A percentile compares a stretch with the other conserved stretches of the same genome.
These are phyloP conservation scores for Umbilicaria muhlenbergii DNA, from an alignment of 495 filamentous ascomycete genomes.

Conservation along the genomic window DNA sequence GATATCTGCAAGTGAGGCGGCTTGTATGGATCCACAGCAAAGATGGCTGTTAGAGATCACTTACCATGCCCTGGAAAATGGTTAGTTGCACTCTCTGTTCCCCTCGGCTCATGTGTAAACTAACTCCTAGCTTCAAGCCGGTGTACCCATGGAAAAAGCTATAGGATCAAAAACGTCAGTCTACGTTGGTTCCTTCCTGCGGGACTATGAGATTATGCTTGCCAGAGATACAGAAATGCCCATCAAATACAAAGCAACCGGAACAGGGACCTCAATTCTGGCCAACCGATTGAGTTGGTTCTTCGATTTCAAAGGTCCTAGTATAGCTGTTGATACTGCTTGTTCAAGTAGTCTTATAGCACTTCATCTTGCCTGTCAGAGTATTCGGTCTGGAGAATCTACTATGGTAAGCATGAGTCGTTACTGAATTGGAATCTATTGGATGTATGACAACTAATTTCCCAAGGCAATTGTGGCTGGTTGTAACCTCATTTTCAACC, in stretches of 20 bases:
- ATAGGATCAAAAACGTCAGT: conserved; percentile 30
- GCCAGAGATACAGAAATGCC: conserved; percentile 20
- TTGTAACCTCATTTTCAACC: background rate
- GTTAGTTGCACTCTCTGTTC: background rate
- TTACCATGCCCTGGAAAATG: conserved; percentile 36
- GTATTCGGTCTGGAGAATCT: conserved; percentile 28
- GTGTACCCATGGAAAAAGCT: conserved; percentile 23
- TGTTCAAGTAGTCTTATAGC: conserved; percentile 20
- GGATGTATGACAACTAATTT: background rate
- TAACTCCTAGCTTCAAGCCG: background rate
- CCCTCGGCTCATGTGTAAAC: background rate
- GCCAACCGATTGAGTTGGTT: conserved; percentile 16
- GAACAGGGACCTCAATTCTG: conserved; percentile 13
- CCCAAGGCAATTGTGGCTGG: too few species aligned
- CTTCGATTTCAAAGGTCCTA: conserved; percentile 13
- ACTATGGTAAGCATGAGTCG: background rate
- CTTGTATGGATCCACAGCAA: conserved; percentile 21
- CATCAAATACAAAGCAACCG: conserved; percentile 25
- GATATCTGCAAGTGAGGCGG: conserved; percentile 29
- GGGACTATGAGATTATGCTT: conserved; percentile 20
- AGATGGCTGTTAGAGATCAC: conserved; percentile 31
- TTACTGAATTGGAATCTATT: too few species aligned
- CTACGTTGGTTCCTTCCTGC: conserved; percentile 17
- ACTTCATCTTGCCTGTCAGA: conserved; percentile 16
- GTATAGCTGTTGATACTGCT: conserved; percentile 18